These are phyloP conservation scores for Termitomyces sp. DNA, from an alignment of 768 basidiomycete species.

Conservation along the genomic window DNA sequence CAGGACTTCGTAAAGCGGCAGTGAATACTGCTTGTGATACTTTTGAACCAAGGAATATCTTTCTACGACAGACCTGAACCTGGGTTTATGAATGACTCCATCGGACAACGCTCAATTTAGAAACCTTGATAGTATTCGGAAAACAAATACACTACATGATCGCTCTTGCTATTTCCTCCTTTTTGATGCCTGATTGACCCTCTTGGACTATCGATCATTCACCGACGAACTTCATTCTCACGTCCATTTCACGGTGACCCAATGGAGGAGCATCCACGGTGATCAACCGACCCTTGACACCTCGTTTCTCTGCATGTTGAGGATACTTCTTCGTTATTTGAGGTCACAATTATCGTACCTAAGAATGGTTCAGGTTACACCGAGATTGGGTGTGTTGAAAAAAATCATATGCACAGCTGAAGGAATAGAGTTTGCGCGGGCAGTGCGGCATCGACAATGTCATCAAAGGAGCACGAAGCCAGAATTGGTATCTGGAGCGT, in stretches of 20 bases:
- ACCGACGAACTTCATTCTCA: neutral
- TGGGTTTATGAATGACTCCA: neutral
- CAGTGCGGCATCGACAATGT: neutral
- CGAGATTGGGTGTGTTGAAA: neutral
- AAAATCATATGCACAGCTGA: neutral
- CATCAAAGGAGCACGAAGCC: conserved; percentile 69
- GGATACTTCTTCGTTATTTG: conserved; percentile 81
- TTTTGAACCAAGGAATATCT: neutral
- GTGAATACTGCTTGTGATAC: neutral
- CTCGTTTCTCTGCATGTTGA: conserved; percentile 83
- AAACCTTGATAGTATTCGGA: neutral
- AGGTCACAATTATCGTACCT: conserved; percentile 39
- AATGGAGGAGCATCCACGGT: conserved; percentile 97
- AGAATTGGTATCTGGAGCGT: conserved; percentile 77
- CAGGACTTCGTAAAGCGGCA: neutral
- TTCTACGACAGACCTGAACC: neutral
- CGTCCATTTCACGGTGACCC: conserved; percentile 35
- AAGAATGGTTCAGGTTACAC: neutral
- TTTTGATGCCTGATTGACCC: neutral
- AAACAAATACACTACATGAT: neutral
- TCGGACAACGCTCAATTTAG: too few species aligned
- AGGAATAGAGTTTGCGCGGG: neutral
- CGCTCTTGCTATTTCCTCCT: neutral
- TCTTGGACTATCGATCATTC: neutral
- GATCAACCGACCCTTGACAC: conserved; percentile 91